Base-by-base conservation (phyloP, 2,329 filamentous ascomycete genomes). In the Fusarium sp. region DNA sequence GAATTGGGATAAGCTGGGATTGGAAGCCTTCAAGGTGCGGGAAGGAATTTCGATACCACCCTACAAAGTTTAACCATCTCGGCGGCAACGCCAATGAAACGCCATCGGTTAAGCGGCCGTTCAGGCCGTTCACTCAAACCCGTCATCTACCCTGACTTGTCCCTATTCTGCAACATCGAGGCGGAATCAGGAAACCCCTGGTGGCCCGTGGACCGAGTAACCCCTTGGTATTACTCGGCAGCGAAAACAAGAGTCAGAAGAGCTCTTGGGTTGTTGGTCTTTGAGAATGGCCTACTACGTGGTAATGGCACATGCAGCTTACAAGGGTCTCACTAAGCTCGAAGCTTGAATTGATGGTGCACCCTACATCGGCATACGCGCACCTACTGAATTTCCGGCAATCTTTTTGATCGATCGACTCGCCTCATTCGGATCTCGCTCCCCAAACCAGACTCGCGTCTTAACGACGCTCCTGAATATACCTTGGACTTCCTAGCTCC, bases 11-110 rank as follows among this genome's bases (percentile, higher is more conserved):
- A 49, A 65, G 61, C 42, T 61, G 48, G 48, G 43, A 64, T 64
- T 39, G 47, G 29, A 43, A 48, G 25, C 57, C 46, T 42, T 58
- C 49, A 57, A 60, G 45, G 61, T 56, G 51, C 53, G 58, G 59
- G 45, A 55, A 65, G 40, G 49, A 65, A 68, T 45, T 43, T 52
- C 12, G 29, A 59, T 64, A 34, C 48, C 52, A 67, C 58, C 56
- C 50, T 42, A 58, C 55, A 53, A 48, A 68, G 52, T 64, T 66
- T 70, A 47, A 48, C 53, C 48, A 60, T 51, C 40, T 57, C 56
- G 58, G 44, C 54, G 54, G 60, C 55, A 57, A 67, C 64, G 54
- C 66, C 54, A 58, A 63, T 45, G 45, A 53, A 49, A 54, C 65
- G 63, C 66, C 54, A 63, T 60, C 42, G 44, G 43, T 53, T 42